These are phyloP conservation scores for Colletotrichum sojae DNA, from an alignment of 2,329 filamentous ascomycete species.

Conservation along the genomic window DNA sequence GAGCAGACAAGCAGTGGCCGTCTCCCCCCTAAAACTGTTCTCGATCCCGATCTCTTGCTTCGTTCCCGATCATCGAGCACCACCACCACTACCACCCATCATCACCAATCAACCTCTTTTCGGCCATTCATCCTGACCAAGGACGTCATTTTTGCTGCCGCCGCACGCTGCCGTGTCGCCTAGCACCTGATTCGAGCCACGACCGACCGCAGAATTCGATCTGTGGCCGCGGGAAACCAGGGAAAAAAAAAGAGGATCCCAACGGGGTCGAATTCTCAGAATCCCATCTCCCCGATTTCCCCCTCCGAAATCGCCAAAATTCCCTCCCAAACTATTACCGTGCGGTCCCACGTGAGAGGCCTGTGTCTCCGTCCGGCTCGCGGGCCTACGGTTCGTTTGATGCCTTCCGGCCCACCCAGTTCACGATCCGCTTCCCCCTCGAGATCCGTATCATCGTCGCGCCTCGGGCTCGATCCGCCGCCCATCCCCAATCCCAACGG, in stretches of 20 bases:
- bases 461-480: background rate
- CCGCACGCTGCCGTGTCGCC: background rate
- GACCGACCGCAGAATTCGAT: no score
- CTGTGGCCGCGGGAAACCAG: no score
- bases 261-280: background rate
- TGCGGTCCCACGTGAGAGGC: constrained; percentile 20
- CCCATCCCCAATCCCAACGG: background rate
- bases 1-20: no score
- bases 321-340: constrained; percentile 19
- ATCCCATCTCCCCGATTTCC: constrained; percentile 4
- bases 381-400: constrained; percentile 36
- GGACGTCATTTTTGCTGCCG: background rate
- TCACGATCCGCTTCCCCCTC: constrained; percentile 33
- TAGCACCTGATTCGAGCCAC: no score
- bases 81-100: constrained; percentile 5
- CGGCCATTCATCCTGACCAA: background rate
- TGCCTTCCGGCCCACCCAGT: constrained; percentile 37
- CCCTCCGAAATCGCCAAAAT: constrained; percentile 8
- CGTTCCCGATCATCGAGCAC: constrained; percentile 28
- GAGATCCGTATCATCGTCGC: constrained; percentile 28
- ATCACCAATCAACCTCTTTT: background rate
- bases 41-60: constrained; percentile 34
- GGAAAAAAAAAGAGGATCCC: background rate
- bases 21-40: background rate
- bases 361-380: constrained; percentile 10